Base-by-base conservation (phyloP, 208 protist species). In the Trypanosoma congolense region DNA sequence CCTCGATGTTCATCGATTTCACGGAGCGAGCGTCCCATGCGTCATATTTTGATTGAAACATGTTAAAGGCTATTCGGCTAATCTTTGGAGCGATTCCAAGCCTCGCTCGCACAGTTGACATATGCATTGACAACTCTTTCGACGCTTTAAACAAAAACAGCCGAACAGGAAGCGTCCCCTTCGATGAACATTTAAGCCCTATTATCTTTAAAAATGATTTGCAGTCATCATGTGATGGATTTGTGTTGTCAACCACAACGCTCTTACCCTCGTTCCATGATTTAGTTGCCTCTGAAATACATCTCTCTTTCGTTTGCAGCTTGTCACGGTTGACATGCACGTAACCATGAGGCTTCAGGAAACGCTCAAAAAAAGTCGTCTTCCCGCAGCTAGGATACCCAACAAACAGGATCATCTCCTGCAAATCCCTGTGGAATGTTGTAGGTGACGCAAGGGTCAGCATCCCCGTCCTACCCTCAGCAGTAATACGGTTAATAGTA, bases 231-330 rank as follows among this genome's bases (percentile, higher is more conserved):
- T 62, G 56, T 9, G 61, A 64, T 2, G 84, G 80, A 63, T 95
- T 96, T 2, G 92, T 96, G 62, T 97, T 98, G 61, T 98, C 95
- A 4, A 97, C 48, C 0, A 96, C 87, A 18, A 96, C 72, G 30
- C 80, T 86, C 36, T 73, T 79, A 3, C 90, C 87, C 3, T 43
- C 25, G 0, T 58, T 19, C 64, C 91, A 82, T 10, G 54, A 57
- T 42, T 72, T 49, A 18, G 58, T 51, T 0, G 77, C 71, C 2
- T 68, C 60, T 9, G 61, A 31, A 4, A 92, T 9, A 60, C 89
- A 93, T 66, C 77, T 87, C 21, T 69, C 76, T 30, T 72, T 75
- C 12, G 73, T 88, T 53, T 87, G 77, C 24, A 93, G 70, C 1
- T 67, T 80, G 51, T 95, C 91, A 41, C 79, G 77, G 56, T 90